Evolutionary conservation across 2,329 filamentous ascomycete species (phyloP), one percentile per base, ranked within the genome.

Genomic region (Amylocarpus encephaloides): DNA sequence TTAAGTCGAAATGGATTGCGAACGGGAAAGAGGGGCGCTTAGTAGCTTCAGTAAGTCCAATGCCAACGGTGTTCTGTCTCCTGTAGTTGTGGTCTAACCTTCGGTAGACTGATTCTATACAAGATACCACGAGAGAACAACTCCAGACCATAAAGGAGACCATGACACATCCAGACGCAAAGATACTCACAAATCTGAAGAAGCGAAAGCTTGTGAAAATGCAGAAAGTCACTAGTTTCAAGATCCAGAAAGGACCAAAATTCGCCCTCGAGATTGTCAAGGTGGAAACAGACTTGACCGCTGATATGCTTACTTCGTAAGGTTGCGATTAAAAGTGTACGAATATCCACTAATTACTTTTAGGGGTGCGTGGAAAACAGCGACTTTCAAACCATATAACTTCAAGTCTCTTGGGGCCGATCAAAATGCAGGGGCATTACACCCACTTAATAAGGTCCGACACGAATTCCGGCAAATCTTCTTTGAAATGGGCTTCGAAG

Each of bases 401-500:
- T 88, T 88, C 73, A 94, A 73, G 44, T 73, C 76, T 2, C 71
- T 83, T 33, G 81, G 81, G 18, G 73, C 77, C 2, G 77, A 81
- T 59, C 80, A 83, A 66, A 73, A 76, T 55, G 73, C 80, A 12
- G 80, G 81, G 46, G 78, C 80, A 12, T 70, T 78, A 65, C 85
- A 78, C 66, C 82, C 84, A 65, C 73, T 98, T 60, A 96, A 90
- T 73, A 97, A 97, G 76, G 92, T 97, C 62, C 86, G 93, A 61
- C 81, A 88, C 63, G 93, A 97, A 72, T 95, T 98, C 79, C 79
- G 93, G 51, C 87, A 93, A 66, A 96, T 98, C 67, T 98, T 98
- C 82, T 97, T 98, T 72, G 90, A 95, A 68, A 95, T 95, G 84
- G 93, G 92, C 47, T 98, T 97, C 74, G 85, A 92, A 64, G 93